Evolutionary conservation across 2,329 filamentous ascomycete genomes (phyloP).

Genomic region (Penicillium sp.): DNA sequence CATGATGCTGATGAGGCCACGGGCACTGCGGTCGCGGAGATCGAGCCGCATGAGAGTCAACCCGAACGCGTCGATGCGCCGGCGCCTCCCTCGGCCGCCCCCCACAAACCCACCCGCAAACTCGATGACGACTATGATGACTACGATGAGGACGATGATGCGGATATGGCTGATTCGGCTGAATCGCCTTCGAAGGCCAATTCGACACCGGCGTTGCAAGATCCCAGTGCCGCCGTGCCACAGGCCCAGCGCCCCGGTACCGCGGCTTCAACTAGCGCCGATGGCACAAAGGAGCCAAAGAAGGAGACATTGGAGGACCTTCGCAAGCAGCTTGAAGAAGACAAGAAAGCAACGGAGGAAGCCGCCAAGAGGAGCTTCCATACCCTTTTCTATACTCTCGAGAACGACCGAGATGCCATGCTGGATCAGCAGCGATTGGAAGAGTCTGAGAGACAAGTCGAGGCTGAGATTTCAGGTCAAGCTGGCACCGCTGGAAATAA

Average conservation of each 20-base stretch:
- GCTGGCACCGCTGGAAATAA: slow-evolving; percentile 54
- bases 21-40: slow-evolving; percentile 51
- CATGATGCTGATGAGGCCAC: slow-evolving; percentile 30
- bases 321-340: slow-evolving; percentile 88
- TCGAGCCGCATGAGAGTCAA: slow-evolving; percentile 33
- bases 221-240: slow-evolving; percentile 61
- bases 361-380: slow-evolving; percentile 87
- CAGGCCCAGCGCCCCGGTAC: slow-evolving; percentile 67
- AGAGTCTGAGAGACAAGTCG: slow-evolving; percentile 91
- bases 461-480: slow-evolving; percentile 81
- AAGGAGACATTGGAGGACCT: slow-evolving; percentile 77
- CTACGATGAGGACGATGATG: slow-evolving; percentile 60
- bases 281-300: slow-evolving; percentile 55
- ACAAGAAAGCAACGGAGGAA: slow-evolving; percentile 85
- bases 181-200: slow-evolving; percentile 55
- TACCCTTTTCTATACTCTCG: slow-evolving; percentile 89
- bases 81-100: slow-evolving; percentile 42
- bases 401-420: slow-evolving; percentile 95
- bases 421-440: slow-evolving; percentile 95
- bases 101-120: slow-evolving; percentile 64
- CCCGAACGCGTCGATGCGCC: slow-evolving; percentile 51
- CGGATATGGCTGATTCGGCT: slow-evolving; percentile 50
- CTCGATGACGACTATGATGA: slow-evolving; percentile 75
- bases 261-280: slow-evolving; percentile 60
- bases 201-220: slow-evolving; percentile 52